Percentiles rank a stretch among this genome's conserved stretches.
These are phyloP conservation scores for Austroboletus novae-zelandiae DNA, from an alignment of 1,284 basidiomycete species.

Conservation along the genomic window DNA sequence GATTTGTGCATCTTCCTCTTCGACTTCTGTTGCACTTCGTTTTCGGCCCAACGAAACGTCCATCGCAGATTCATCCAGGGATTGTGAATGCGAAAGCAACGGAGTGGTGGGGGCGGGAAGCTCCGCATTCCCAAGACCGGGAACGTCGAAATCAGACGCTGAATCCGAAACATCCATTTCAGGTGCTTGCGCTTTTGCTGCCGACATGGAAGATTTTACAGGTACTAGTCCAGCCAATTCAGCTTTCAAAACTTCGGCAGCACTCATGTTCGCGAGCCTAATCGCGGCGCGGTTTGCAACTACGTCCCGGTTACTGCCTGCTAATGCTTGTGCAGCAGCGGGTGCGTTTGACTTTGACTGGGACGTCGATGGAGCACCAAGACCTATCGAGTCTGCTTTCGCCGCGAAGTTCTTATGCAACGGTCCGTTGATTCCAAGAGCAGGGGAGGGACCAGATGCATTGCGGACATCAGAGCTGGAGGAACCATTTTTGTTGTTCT, in stretches of 20 bases:
- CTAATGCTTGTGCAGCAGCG: slow-evolving; percentile 63
- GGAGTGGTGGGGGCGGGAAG: slow-evolving; percentile 6
- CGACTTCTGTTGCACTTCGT: slow-evolving; percentile 65
- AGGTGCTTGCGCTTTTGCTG: slow-evolving; percentile 16
- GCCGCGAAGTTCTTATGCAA: slow-evolving; percentile 70
- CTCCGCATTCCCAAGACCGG: slow-evolving; percentile 33
- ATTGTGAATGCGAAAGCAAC: slow-evolving; percentile 15
- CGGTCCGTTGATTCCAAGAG: slow-evolving; percentile 50
- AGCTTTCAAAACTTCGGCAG: slow-evolving; percentile 91
- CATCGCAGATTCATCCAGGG: slow-evolving; percentile 22
- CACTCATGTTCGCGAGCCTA: slow-evolving; percentile 94
- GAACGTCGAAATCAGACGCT: slow-evolving; percentile 38
- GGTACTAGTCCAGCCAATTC: slow-evolving; percentile 75
- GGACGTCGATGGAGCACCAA: slow-evolving; percentile 57
- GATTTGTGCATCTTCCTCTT: slow-evolving; percentile 52
- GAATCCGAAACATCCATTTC: slow-evolving; percentile 31
- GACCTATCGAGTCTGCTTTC: slow-evolving; percentile 70
- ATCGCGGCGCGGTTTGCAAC: slow-evolving; percentile 87
- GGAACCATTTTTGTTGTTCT: slow-evolving; percentile 47
- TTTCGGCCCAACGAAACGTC: slow-evolving; percentile 50
- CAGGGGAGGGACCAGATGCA: slow-evolving; percentile 49
- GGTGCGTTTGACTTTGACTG: slow-evolving; percentile 56
- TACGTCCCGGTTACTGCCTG: slow-evolving; percentile 81
- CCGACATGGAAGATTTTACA: slow-evolving; percentile 43
- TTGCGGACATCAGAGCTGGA: slow-evolving; percentile 27